These are phyloP conservation scores for Saccharum officinarum DNA, from an alignment of 176 grass and related monocot genomes.

Conservation along the genomic window DNA sequence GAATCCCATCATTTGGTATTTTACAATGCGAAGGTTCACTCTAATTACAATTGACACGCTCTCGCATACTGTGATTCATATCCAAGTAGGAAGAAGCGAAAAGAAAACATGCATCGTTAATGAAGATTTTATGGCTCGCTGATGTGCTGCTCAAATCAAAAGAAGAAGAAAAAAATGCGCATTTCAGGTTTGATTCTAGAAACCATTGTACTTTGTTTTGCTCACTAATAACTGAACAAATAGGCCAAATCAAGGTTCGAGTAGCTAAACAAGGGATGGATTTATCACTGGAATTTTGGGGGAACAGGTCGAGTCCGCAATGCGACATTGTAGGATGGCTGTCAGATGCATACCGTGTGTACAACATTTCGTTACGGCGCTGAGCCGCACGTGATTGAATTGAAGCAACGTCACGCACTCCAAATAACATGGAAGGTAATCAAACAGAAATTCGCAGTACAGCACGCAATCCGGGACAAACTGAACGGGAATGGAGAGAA, in stretches of 20 bases:
- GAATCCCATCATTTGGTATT: background rate
- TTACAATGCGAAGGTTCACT: background rate
- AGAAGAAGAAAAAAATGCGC: background rate
- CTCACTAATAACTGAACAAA: background rate
- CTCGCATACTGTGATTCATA: background rate
- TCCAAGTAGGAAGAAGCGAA: background rate
- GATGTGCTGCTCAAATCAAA: background rate
- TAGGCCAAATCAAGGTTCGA: background rate
- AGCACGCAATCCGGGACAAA: background rate
- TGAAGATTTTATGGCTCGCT: background rate
- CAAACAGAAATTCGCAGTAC: background rate
- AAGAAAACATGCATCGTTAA: background rate
- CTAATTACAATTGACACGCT: background rate
- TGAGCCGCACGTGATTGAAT: background rate
- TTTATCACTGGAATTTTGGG: background rate
- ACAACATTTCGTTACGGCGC: too few species aligned
- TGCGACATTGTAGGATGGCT: background rate
- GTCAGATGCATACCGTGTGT: background rate
- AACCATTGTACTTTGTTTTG: background rate
- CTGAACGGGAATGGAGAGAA: background rate
- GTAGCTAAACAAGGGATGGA: background rate
- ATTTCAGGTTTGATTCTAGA: background rate
- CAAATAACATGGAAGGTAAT: background rate
- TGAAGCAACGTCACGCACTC: background rate
- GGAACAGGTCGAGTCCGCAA: background rate